Evolutionary conservation across 169 alveolate genomes (phyloP).

Genomic region (Besnoitia besnoiti): DNA sequence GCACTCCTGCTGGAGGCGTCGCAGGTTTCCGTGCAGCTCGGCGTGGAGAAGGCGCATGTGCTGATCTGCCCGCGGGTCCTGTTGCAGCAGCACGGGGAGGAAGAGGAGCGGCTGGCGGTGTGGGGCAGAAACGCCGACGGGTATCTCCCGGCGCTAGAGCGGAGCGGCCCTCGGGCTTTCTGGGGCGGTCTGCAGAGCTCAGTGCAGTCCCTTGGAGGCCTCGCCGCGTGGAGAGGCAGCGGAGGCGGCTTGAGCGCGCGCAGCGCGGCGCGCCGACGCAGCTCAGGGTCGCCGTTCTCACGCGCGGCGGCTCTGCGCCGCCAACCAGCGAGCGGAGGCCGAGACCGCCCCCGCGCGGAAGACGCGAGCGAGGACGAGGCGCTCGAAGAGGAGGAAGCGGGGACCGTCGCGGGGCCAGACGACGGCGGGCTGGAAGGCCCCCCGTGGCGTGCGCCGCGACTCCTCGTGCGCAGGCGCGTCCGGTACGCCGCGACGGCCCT

Average conservation of each 20-base stretch:
- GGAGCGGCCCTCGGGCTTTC: neutral
- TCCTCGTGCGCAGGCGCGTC: neutral
- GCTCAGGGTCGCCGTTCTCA: slow-evolving; percentile 28
- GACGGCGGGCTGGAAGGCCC: neutral
- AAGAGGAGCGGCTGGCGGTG: neutral
- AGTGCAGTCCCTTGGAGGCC: neutral
- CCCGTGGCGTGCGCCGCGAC: neutral
- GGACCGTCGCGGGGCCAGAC: neutral
- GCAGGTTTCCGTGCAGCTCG: neutral
- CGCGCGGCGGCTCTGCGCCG: too few relatives aligned
- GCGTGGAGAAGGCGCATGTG: neutral
- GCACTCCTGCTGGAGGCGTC: slow-evolving; percentile 8
- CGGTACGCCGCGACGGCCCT: neutral
- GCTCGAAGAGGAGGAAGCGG: neutral
- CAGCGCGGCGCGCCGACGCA: slow-evolving; percentile 2
- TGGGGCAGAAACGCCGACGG: neutral
- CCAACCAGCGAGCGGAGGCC: too few relatives aligned
- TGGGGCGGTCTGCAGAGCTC: neutral
- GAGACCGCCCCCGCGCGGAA: too few relatives aligned
- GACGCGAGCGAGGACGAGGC: slow-evolving; percentile 49
- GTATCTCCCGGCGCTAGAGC: slow-evolving; percentile 12
- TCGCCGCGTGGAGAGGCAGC: neutral
- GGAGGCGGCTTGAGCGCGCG: too few relatives aligned
- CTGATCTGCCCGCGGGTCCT: neutral
- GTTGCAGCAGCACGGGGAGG: neutral